Evolutionary conservation across 1,284 basidiomycete genomes (phyloP).

Genomic region (Trichosporon sp.): DNA sequence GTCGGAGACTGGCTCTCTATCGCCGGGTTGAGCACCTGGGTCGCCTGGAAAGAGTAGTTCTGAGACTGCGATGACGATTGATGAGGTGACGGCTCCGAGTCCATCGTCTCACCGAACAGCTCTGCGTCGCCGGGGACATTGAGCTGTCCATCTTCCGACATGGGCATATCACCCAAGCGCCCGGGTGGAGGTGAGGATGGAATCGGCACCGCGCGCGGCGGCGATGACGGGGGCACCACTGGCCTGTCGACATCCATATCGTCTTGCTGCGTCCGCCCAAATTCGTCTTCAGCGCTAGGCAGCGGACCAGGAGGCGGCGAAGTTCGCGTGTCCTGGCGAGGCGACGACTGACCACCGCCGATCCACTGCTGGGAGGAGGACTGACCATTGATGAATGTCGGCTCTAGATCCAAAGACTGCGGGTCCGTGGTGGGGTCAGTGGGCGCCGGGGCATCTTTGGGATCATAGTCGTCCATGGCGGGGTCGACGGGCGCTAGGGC

Average conservation of each 20-base stretch:
- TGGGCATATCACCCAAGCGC: not conserved
- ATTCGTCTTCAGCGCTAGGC: not conserved
- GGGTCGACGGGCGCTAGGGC: not conserved
- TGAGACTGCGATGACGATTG: not conserved
- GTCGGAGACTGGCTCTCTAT: not conserved
- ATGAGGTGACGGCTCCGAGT: slow-evolving; percentile 5
- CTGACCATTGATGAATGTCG: not conserved
- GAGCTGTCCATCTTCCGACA: not conserved
- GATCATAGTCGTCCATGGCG: not conserved
- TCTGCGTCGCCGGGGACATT: not conserved
- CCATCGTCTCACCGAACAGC: slow-evolving; percentile 13
- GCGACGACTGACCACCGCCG: not conserved
- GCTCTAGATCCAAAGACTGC: not conserved
- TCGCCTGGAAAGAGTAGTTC: slow-evolving; percentile 2
- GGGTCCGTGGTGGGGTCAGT: not conserved
- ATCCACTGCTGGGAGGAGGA: not conserved
- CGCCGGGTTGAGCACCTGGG: not conserved
- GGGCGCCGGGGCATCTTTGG: not conserved
- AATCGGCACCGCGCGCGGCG: not conserved
- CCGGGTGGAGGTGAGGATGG: not conserved
- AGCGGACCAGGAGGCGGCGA: not conserved
- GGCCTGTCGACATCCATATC: not conserved
- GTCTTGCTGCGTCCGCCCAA: not conserved
- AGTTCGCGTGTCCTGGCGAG: not conserved
- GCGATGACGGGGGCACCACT: not conserved